Percentiles rank a stretch among this genome's conserved stretches.
phyloP scores from a whole-genome alignment of 352 stramenopile genomes.

The Elongisporangium anandrum region DNA sequence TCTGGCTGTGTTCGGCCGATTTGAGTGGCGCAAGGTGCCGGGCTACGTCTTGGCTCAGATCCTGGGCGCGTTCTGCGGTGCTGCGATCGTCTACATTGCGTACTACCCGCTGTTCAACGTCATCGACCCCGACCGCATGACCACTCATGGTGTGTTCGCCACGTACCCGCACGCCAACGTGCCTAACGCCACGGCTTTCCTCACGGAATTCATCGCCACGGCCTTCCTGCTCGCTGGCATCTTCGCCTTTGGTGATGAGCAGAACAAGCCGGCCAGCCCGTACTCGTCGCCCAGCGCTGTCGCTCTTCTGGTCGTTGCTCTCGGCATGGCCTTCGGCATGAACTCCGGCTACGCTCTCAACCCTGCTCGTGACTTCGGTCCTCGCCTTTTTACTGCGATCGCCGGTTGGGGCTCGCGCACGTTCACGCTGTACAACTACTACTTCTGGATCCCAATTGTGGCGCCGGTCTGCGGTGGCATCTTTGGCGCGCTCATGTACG shows the following conservation, averaged over 20 bases:
- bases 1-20: constrained; percentile 36
- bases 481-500: constrained; percentile 22
- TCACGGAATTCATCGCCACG: constrained; percentile 37
- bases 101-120: constrained; percentile 45
- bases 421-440: too few relatives aligned
- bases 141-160: constrained; percentile 38
- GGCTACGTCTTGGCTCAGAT: constrained; percentile 32
- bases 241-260: constrained; percentile 37
- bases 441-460: too few relatives aligned
- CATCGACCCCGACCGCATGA: constrained; percentile 33
- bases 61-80: constrained; percentile 39
- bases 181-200: constrained; percentile 31
- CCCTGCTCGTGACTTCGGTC: constrained; percentile 46
- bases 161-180: constrained; percentile 40
- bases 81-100: constrained; percentile 38
- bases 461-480: constrained; percentile 24
- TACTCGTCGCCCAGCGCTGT: constrained; percentile 31
- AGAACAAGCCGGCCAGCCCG: constrained; percentile 37
- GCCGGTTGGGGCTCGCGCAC: constrained; percentile 30
- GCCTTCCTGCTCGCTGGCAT: constrained; percentile 34
- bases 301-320: too few relatives aligned
- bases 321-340: constrained; percentile 32
- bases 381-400: constrained; percentile 30
- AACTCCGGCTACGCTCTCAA: constrained; percentile 61
- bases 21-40: too few relatives aligned